Evolutionary conservation across 306 rosid species (phyloP).

Genomic region (Hylodesmum podocarpum): DNA sequence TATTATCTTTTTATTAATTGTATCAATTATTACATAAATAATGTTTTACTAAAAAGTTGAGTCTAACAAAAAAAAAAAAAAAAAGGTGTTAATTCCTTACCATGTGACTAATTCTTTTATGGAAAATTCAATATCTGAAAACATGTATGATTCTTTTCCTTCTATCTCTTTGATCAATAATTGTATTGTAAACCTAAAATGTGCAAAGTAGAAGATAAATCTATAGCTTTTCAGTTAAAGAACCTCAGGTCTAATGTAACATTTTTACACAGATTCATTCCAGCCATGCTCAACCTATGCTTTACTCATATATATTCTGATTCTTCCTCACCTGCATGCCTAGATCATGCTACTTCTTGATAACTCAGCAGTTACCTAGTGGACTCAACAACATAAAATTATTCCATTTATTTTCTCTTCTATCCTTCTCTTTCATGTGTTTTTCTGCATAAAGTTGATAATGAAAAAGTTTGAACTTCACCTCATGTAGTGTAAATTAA

Average conservation of each 20-base stretch:
- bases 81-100: too few species aligned
- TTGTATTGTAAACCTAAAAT: not conserved
- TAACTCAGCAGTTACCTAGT: not conserved
- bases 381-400: too few species aligned
- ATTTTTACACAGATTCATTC: not conserved
- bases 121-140: too few species aligned
- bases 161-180: too few species aligned
- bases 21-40: too few species aligned
- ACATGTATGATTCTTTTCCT: too few species aligned
- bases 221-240: not conserved
- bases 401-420: not conserved
- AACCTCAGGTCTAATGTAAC: not conserved
- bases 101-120: too few species aligned
- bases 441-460: not conserved
- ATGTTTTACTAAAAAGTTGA: too few species aligned
- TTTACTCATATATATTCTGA: not conserved
- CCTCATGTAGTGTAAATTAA: not conserved
- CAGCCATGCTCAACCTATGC: not conserved
- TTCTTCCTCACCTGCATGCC: not conserved
- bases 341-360: not conserved
- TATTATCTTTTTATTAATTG: too few species aligned
- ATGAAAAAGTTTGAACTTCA: not conserved
- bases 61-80: too few species aligned
- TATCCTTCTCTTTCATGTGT: not conserved
- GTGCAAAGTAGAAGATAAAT: not conserved